Percentiles rank a stretch among this genome's conserved stretches.
phyloP scores from a whole-genome alignment of 116 monocot genomes.

The Thalassia testudinum region DNA sequence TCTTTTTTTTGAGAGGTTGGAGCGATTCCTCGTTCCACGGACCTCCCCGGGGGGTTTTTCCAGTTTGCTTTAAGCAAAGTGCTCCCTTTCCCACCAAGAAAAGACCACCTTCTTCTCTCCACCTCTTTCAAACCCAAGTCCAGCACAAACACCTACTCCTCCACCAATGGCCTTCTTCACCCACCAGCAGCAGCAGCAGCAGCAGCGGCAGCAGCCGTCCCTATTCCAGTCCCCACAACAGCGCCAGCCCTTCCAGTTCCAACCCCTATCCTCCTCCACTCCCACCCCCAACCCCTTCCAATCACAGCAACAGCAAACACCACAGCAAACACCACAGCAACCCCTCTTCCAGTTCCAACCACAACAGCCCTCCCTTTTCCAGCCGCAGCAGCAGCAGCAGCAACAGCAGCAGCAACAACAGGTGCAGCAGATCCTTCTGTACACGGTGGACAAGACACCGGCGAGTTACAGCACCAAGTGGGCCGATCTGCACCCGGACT shows the following conservation, averaged over 20 bases:
- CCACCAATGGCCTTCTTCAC: conserved; percentile 19
- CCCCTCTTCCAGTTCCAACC: conserved; percentile 5
- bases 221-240: not conserved
- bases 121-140: not conserved
- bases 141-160: not conserved
- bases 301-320: conserved; percentile 3
- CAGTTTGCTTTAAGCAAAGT: no score
- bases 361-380: not conserved
- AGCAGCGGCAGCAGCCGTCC: not conserved
- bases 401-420: conserved; percentile 8
- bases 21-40: no score
- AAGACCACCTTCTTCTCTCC: not conserved
- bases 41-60: no score
- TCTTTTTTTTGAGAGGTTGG: no score
- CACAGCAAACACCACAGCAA: conserved; percentile 1
- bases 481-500: conserved; percentile 58
- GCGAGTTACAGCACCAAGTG: conserved; percentile 33
- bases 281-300: not conserved
- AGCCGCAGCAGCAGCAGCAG: conserved; percentile 11
- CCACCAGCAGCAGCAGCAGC: conserved; percentile 7
- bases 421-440: conserved; percentile 23
- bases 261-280: not conserved
- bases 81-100: not conserved
- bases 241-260: conserved; percentile 9
- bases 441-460: conserved; percentile 17